A percentile compares a stretch with the other conserved stretches of the same genome.
These are phyloP conservation scores for Fusarium fujikuroi DNA, from an alignment of 2,329 filamentous ascomycete genomes.

Conservation along the genomic window DNA sequence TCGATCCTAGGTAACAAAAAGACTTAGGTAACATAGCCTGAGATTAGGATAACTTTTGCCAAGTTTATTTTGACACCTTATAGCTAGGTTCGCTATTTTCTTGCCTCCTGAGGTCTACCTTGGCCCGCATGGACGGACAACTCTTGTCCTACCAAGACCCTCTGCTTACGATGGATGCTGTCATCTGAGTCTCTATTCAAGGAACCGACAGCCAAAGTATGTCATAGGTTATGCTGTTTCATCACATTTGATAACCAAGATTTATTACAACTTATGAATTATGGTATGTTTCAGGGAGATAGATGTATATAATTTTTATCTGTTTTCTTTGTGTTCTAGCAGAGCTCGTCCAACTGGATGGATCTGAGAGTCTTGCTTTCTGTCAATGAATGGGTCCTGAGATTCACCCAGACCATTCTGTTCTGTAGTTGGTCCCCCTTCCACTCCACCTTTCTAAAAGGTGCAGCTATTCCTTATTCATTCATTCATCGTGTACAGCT, in stretches of 20 bases:
- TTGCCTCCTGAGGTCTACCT: neutral
- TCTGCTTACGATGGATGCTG: slow-evolving; percentile 11
- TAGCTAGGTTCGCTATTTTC: no score
- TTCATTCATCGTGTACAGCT: slow-evolving; percentile 26
- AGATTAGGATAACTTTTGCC: no score
- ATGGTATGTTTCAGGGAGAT: neutral
- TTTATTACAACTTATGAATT: slow-evolving; percentile 4
- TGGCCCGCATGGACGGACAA: neutral
- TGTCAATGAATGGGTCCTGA: slow-evolving; percentile 9
- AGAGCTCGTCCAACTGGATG: slow-evolving; percentile 19
- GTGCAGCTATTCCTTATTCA: slow-evolving; percentile 30
- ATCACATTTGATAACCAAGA: neutral
- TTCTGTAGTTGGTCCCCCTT: slow-evolving; percentile 10
- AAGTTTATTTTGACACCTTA: no score
- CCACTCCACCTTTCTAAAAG: slow-evolving; percentile 21
- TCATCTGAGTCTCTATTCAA: neutral
- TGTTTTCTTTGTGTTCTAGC: slow-evolving; percentile 9
- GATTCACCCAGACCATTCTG: slow-evolving; percentile 9
- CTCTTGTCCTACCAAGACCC: neutral
- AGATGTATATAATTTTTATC: slow-evolving; percentile 2
- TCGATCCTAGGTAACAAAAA: no score
- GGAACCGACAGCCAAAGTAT: neutral
- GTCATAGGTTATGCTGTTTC: neutral
- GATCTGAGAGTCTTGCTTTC: slow-evolving; percentile 18
- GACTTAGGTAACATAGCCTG: no score